Base-by-base conservation (phyloP, 2,329 filamentous ascomycete genomes). In the Chrysoporthe deuterocubensis region DNA sequence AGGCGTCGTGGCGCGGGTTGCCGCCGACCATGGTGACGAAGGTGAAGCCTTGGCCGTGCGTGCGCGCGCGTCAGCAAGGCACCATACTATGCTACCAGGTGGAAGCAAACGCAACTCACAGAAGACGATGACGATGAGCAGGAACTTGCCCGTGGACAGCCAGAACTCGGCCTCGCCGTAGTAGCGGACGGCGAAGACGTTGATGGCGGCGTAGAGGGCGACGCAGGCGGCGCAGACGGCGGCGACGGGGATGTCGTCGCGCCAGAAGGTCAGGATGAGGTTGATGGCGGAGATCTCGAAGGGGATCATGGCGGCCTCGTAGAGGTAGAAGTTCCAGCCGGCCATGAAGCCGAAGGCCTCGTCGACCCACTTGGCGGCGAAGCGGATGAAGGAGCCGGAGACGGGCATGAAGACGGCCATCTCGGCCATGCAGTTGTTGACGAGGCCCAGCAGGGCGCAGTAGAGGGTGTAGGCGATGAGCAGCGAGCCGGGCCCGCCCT, bases 21-120 rank as follows among this genome's bases (percentile, higher is more conserved):
- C 90, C 92, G 40, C 92, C 92, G 6, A 93, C 81, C 90, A 94
- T 93, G 58, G 88, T 89, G 72, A 95, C 83, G 74, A 95, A 92
- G 16, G 92, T 94, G 78, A 91, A 94, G 54, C 42, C 59, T 61
- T 61, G 13, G 21, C 44, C 8, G 18, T 7, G 44, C 18, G 44
- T 46, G 26, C 26, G 26, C 26, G 26, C 26, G 26, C 26, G 26
- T 26, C 26, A 26, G 26, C 26, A 26, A 2, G 26, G 26, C 26
- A 26, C 26, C 26, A 26, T 26, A 26, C 26, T 26, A 1, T 26
- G 2, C 26, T 26, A 26, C 26, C 26, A 26, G 26, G 26, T 26
- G 26, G 26, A 26, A 1, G 26, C 11, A 5, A 14, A 18, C n/a
- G 1, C 14, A 58, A 48, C 59, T 34, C 44, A 74, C 83, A 80